phyloP scores from a whole-genome alignment of 495 filamentous ascomycete species.

The Podospora didyma region DNA sequence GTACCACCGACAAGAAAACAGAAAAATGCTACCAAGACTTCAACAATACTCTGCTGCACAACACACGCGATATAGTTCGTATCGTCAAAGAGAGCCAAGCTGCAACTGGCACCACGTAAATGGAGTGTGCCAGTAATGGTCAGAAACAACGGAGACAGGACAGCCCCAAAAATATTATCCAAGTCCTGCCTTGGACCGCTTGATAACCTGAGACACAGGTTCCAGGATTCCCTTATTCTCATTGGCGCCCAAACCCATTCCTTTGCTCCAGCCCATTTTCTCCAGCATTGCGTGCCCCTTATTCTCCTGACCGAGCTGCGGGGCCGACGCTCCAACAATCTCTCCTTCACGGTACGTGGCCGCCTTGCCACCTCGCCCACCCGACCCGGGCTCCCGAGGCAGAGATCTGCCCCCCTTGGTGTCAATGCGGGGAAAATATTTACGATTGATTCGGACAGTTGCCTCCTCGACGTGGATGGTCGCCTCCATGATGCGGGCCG shows the following conservation, averaged over 20 bases:
- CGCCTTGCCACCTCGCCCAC: slow-evolving; percentile 27
- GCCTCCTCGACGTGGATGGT: slow-evolving; percentile 32
- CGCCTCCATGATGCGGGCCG: slow-evolving; percentile 35
- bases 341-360: slow-evolving; percentile 79
- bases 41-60: too few species aligned
- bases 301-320: slow-evolving; percentile 80
- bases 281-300: slow-evolving; percentile 84
- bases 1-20: too few species aligned
- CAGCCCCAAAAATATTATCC: slow-evolving; percentile 48
- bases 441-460: slow-evolving; percentile 37
- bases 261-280: slow-evolving; percentile 95
- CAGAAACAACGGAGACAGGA: neutral
- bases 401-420: slow-evolving; percentile 31
- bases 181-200: slow-evolving; percentile 78
- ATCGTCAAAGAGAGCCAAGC: too few species aligned
- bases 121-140: neutral
- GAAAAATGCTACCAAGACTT: too few species aligned
- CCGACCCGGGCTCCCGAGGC: slow-evolving; percentile 8
- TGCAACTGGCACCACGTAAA: too few species aligned
- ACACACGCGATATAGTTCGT: too few species aligned
- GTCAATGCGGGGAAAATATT: slow-evolving; percentile 46
- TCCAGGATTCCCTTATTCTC: slow-evolving; percentile 86
- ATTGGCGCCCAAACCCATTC: slow-evolving; percentile 76
- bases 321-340: slow-evolving; percentile 76
- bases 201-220: slow-evolving; percentile 84